Evolutionary conservation across 2,329 filamentous ascomycete species (phyloP).

Genomic region (Pestalotiopsis sp.): DNA sequence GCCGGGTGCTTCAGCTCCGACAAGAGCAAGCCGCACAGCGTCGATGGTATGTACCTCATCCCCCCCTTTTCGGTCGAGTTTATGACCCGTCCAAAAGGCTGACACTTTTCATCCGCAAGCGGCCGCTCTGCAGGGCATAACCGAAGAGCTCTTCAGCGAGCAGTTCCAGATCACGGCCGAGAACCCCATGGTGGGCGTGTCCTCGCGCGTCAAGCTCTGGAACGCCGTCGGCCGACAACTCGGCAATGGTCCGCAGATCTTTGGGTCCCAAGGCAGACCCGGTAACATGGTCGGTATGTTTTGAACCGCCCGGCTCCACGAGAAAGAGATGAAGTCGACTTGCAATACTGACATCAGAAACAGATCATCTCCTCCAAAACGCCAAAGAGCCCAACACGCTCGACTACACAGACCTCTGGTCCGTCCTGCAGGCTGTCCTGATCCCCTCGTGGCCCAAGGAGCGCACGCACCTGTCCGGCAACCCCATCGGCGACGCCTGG

Average conservation of each 20-base stretch:
- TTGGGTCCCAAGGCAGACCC: conserved; percentile 45
- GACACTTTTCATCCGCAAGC: not conserved
- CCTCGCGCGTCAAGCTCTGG: conserved; percentile 43
- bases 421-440: conserved; percentile 43
- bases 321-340: not conserved
- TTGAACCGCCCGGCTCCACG: too few species aligned
- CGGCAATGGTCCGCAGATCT: conserved; percentile 37
- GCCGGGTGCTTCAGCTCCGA: not conserved
- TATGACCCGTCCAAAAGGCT: not conserved
- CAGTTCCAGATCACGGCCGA: conserved; percentile 45
- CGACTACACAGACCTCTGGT: conserved; percentile 45
- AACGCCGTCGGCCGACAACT: conserved; percentile 45
- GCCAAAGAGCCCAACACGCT: conserved; percentile 29
- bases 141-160: conserved; percentile 33
- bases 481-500: conserved; percentile 54
- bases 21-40: conserved; percentile 5
- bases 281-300: conserved; percentile 53
- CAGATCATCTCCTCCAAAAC: conserved; percentile 43
- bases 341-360: conserved; percentile 14
- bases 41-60: conserved; percentile 11
- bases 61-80: conserved; percentile 7
- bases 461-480: conserved; percentile 50
- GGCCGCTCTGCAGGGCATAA: conserved; percentile 36
- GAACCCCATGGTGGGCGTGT: conserved; percentile 49
- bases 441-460: conserved; percentile 52